A percentile compares a stretch with the other conserved stretches of the same genome.
These are phyloP conservation scores for Nannochloris sp. DNA, from an alignment of 139 green algal species.

Conservation along the genomic window DNA sequence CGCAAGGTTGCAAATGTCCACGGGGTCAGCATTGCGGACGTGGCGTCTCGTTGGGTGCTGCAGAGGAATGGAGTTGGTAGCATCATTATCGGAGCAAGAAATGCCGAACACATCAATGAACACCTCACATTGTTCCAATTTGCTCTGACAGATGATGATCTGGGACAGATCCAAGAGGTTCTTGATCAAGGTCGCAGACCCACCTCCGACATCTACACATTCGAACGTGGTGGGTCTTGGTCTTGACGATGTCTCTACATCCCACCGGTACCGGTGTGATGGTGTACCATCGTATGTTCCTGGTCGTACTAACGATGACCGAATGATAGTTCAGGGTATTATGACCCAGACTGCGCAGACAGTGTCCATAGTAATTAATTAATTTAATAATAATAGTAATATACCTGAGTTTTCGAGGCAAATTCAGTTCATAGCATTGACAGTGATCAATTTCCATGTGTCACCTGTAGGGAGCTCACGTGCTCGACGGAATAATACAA, in stretches of 20 bases:
- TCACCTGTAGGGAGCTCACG: no score
- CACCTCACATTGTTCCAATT: conserved; percentile 54
- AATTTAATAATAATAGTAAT: no score
- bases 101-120: conserved; percentile 57
- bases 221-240: conserved; percentile 57
- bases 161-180: conserved; percentile 47
- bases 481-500: no score
- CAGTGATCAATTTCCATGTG: no score
- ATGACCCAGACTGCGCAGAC: no score
- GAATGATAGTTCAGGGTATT: no score
- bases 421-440: no score
- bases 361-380: no score
- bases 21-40: conserved; percentile 52
- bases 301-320: background rate
- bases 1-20: conserved; percentile 44
- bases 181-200: conserved; percentile 36
- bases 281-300: no score
- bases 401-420: no score
- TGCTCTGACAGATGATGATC: conserved; percentile 48
- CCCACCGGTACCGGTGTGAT: no score
- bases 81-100: conserved; percentile 69
- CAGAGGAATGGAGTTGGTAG: conserved; percentile 32
- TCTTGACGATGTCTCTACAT: background rate
- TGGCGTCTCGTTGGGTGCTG: conserved; percentile 74
- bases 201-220: conserved; percentile 61